Evolutionary conservation across 2,329 filamentous ascomycete genomes (phyloP).

Genomic region (Claviceps digitariae): DNA sequence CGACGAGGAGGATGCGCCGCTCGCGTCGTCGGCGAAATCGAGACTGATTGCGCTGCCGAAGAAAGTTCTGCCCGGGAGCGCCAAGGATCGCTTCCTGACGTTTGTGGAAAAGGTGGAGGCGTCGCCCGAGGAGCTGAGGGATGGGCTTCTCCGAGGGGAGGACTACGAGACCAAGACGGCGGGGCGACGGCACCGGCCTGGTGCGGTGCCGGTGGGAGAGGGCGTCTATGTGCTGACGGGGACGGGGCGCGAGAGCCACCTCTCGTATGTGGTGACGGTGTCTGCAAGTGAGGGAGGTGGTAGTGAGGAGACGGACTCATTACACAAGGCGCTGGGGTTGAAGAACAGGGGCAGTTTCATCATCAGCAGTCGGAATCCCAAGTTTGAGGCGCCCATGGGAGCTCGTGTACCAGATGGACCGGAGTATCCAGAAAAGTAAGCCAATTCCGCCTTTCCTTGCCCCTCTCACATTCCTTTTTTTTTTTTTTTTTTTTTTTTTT

Average conservation of each 20-base stretch:
- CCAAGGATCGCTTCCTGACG: slow-evolving; percentile 58
- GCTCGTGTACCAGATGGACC: slow-evolving; percentile 50
- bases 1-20: slow-evolving; percentile 25
- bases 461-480: no score
- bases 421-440: slow-evolving; percentile 57
- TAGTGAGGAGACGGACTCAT: slow-evolving; percentile 42
- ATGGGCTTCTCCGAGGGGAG: slow-evolving; percentile 51
- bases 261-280: slow-evolving; percentile 69
- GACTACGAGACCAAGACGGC: slow-evolving; percentile 66
- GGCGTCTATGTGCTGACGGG: slow-evolving; percentile 73
- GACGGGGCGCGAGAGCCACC: slow-evolving; percentile 57
- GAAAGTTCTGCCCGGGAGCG: slow-evolving; percentile 61
- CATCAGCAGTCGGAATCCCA: slow-evolving; percentile 67
- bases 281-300: not conserved
- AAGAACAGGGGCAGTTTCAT: slow-evolving; percentile 45
- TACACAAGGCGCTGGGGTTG: slow-evolving; percentile 65
- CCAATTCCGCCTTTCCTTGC: not conserved
- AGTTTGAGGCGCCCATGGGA: slow-evolving; percentile 49
- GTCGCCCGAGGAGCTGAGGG: slow-evolving; percentile 56
- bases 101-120: slow-evolving; percentile 67
- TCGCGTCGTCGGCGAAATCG: slow-evolving; percentile 40
- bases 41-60: slow-evolving; percentile 71
- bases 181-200: slow-evolving; percentile 53
- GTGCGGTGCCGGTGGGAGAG: slow-evolving; percentile 65
- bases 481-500: no score